Evolutionary conservation across 2,329 filamentous ascomycete genomes (phyloP), one percentile per base, ranked within the genome.

Genomic region (Emericellopsis cladophorae): DNA sequence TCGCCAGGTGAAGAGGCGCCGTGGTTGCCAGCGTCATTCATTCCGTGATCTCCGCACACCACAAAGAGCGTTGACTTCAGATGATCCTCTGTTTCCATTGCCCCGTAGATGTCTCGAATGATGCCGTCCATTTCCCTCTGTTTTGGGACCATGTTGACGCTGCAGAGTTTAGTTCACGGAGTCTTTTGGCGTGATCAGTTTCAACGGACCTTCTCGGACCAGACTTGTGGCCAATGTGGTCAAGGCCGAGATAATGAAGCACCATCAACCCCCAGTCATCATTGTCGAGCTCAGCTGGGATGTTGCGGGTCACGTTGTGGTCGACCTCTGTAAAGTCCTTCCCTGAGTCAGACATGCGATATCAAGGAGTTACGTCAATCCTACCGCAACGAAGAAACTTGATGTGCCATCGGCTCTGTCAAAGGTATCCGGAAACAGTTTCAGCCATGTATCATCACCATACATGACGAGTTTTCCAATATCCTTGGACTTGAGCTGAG

Each of bases 321-420:
- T 98, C 92, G 48, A 98, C 93, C 66, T 98, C 89, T 39, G 86
- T 93, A 54, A 95, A 98, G 60, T 98, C 92, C 87, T 93, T 51
- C 21, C n/a, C 7, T 24, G 32, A 16, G 24, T 29, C 23, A 48
- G 38, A 14, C 5, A 11, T 18, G 3, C 7, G 31, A 31, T 16
- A 31, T 10, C 10, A 38, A 41, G 8, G 32, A 35, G n/a, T 11
- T 31, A 11, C 8, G 33, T 4, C 7, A 3, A n/a, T 14, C 82
- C 70, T 60, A 94, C 87, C 60, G 92, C 88, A 51, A 98, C 92
- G 61, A 96, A 98, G 61, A 98, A 98, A 64, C 90, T 96, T 42
- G 88, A 88, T 2, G 92, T 98, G 37, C 93, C 92, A 60, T 98
- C 93, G 39, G 79, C 71, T 33, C 89, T 79, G 50, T 81, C 78